A percentile compares a stretch with the other conserved stretches of the same genome.
Conservation (phyloP, 352 stramenopile genomes). For the Globisporangium ultimum region DNA sequence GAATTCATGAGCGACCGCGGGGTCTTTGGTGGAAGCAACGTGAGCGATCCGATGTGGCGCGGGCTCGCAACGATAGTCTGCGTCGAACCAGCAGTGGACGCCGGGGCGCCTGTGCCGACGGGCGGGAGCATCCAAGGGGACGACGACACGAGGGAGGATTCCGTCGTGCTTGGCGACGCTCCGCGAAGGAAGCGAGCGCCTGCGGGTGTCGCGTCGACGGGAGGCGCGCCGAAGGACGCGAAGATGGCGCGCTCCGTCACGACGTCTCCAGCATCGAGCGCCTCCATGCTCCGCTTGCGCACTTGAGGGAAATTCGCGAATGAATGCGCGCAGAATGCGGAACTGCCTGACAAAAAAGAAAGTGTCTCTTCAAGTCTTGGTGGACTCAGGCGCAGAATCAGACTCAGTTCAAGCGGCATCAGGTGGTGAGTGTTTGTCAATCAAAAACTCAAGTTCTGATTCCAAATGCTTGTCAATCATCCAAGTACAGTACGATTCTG, state of each 20-base stretch:
- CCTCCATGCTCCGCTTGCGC: background rate
- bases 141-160: constrained; percentile 12
- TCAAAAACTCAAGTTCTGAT: no score
- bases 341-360: background rate
- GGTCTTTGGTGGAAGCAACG: constrained; percentile 33
- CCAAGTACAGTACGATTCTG: no score
- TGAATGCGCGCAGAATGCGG: constrained; percentile 22
- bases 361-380: no score
- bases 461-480: no score
- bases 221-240: constrained; percentile 19
- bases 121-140: background rate
- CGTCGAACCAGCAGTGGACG: background rate
- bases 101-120: background rate
- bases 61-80: background rate
- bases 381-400: no score
- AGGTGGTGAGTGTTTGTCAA: no score
- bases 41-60: background rate
- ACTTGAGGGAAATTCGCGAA: constrained; percentile 1
- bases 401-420: no score
- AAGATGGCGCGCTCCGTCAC: constrained; percentile 52
- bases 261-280: constrained; percentile 8
- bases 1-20: constrained; percentile 46
- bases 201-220: background rate
- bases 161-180: background rate
- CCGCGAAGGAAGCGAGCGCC: background rate